Percentiles rank a stretch among this genome's conserved stretches.
Conservation (phyloP, 1,284 basidiomycete genomes). For the Phylloporus sp. region DNA sequence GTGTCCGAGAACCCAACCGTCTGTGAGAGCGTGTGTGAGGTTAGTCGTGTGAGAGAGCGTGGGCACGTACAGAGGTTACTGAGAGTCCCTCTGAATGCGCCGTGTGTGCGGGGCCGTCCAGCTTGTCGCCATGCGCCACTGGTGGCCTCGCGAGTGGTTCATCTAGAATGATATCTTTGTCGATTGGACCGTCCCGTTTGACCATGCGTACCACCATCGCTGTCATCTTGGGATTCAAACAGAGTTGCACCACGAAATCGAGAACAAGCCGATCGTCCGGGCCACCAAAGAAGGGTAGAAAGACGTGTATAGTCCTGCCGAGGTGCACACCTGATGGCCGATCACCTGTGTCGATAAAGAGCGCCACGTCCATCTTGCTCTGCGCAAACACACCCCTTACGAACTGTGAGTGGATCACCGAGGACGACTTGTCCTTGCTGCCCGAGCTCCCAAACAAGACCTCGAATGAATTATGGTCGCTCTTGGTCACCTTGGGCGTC, state of each 20-base stretch:
- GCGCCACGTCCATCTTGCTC: conserved; percentile 74
- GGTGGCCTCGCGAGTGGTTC: conserved; percentile 15
- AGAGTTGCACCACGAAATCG: conserved; percentile 84
- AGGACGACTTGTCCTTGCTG: conserved; percentile 42
- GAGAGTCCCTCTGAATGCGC: neutral
- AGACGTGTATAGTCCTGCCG: conserved; percentile 65
- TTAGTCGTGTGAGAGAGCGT: neutral
- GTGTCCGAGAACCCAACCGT: conserved; percentile 67
- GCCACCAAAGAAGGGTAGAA: conserved; percentile 94
- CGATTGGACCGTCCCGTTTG: conserved; percentile 5
- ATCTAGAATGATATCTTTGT: conserved; percentile 42
- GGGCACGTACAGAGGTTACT: conserved; percentile 25
- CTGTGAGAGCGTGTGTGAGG: conserved; percentile 48
- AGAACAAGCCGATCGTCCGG: conserved; percentile 92
- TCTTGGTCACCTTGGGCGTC: conserved; percentile 12
- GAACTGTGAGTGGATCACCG: conserved; percentile 77
- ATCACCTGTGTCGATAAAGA: conserved; percentile 78
- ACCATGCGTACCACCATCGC: conserved; percentile 66
- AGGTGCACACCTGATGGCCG: conserved; percentile 26
- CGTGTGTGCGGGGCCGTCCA: neutral
- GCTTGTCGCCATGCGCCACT: conserved; percentile 15
- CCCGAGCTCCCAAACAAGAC: conserved; percentile 55
- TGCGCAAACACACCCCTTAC: conserved; percentile 85
- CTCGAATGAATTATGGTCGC: conserved; percentile 64
- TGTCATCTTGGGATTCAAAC: conserved; percentile 67